These are phyloP conservation scores for Eucalyptus curtisii DNA, from an alignment of 345 rosid species.

Conservation along the genomic window DNA sequence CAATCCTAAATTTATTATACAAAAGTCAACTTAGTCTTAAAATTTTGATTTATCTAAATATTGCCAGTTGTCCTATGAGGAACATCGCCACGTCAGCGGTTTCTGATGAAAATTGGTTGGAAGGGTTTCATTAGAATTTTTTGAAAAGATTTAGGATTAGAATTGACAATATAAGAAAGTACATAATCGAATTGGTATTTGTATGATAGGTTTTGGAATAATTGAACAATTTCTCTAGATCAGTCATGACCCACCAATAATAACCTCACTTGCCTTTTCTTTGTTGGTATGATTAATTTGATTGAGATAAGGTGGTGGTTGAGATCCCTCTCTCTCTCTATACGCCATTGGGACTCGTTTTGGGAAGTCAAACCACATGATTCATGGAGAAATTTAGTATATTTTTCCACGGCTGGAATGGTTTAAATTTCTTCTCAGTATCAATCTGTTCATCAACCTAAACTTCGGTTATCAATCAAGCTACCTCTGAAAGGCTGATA, in stretches of 20 bases:
- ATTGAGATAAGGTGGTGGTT: background rate
- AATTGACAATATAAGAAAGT: background rate
- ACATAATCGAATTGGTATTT: rapidly evolving
- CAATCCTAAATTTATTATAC: background rate
- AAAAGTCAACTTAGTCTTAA: rapidly evolving
- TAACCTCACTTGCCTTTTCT: background rate
- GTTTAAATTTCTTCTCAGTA: background rate
- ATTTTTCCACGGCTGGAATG: background rate
- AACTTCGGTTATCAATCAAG: background rate
- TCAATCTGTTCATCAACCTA: background rate
- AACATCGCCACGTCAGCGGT: rapidly evolving
- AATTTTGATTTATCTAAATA: background rate
- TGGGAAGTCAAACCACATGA: background rate
- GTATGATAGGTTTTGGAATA: rapidly evolving
- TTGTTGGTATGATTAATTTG: background rate
- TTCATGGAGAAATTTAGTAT: background rate
- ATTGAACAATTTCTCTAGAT: background rate
- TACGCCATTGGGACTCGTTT: background rate
- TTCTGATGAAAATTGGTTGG: rapidly evolving
- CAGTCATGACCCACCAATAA: background rate
- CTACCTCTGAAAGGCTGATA: background rate
- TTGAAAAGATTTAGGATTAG: background rate
- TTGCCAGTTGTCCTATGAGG: rapidly evolving
- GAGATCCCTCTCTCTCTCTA: background rate
- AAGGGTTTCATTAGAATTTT: background rate